Conservation (phyloP, 1,284 basidiomycete genomes). For the Volvariella surrecta region DNA sequence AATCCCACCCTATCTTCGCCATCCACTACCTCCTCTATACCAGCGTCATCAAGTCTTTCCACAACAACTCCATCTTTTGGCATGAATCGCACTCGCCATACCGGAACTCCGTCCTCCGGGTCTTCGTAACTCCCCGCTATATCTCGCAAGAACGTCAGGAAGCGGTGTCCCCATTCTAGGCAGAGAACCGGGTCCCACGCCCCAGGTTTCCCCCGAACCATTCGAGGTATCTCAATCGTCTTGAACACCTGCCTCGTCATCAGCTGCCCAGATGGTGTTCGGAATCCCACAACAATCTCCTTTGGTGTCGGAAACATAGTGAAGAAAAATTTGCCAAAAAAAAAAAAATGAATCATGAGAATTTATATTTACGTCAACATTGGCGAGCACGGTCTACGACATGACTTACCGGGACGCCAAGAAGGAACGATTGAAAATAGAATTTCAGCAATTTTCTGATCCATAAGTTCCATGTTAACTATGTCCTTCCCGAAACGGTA, state of each 20-base stretch:
- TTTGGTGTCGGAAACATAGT: slow-evolving; percentile 22
- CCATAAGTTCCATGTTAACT: slow-evolving; percentile 9
- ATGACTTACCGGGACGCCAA: slow-evolving; percentile 75
- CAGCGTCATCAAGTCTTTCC: slow-evolving; percentile 32
- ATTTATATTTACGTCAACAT: too few relatives aligned
- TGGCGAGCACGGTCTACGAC: too few relatives aligned
- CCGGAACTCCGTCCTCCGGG: slow-evolving; percentile 18
- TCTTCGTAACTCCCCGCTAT: slow-evolving; percentile 17
- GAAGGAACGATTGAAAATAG: slow-evolving; percentile 91
- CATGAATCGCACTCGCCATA: slow-evolving; percentile 64
- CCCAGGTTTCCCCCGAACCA: slow-evolving; percentile 64
- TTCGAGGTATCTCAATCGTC: slow-evolving; percentile 62
- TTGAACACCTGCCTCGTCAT: slow-evolving; percentile 58
- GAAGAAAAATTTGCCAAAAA: slow-evolving; percentile 6
- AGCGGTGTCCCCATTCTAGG: slow-evolving; percentile 64
- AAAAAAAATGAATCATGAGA: too few relatives aligned
- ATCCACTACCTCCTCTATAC: slow-evolving; percentile 46
- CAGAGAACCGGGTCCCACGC: slow-evolving; percentile 76
- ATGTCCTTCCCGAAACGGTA: not conserved
- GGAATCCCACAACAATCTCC: slow-evolving; percentile 90
- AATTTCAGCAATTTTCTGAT: slow-evolving; percentile 85
- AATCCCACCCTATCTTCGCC: slow-evolving; percentile 71
- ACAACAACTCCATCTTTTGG: slow-evolving; percentile 46
- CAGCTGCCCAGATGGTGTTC: slow-evolving; percentile 68
- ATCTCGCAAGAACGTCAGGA: slow-evolving; percentile 50